Conservation (phyloP, 306 rosid genomes). For the Castanea sativa region DNA sequence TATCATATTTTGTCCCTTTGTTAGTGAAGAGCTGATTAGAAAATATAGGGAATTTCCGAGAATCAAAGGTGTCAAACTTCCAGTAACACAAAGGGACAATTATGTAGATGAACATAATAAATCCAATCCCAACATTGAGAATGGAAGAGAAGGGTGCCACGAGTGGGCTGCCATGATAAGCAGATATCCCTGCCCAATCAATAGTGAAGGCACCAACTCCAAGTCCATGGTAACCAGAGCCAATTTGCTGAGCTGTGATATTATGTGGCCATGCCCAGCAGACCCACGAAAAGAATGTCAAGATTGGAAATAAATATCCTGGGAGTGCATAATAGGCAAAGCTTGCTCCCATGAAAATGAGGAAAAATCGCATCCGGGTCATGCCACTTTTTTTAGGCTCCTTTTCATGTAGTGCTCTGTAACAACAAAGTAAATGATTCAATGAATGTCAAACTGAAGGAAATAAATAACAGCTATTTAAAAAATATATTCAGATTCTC, state of each 20-base stretch:
- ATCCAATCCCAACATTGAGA: constrained; percentile 86
- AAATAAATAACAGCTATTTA: constrained; percentile 11
- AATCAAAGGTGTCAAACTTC: constrained; percentile 90
- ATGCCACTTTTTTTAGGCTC: constrained; percentile 56
- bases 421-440: constrained; percentile 10
- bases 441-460: not conserved
- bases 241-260: constrained; percentile 93
- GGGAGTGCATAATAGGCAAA: constrained; percentile 85
- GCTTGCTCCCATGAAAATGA: constrained; percentile 70
- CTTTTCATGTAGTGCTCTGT: constrained; percentile 96
- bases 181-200: constrained; percentile 99
- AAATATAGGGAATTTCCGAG: constrained; percentile 92
- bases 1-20: constrained; percentile 73
- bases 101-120: constrained; percentile 84
- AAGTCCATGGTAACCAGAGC: constrained; percentile 84
- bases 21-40: constrained; percentile 73
- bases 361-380: constrained; percentile 79
- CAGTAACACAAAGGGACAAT: constrained; percentile 88
- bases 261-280: constrained; percentile 95
- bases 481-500: constrained; percentile 5
- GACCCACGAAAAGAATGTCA: constrained; percentile 96
- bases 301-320: constrained; percentile 71
- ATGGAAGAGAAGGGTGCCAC: constrained; percentile 90
- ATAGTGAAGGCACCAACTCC: constrained; percentile 89
- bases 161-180: constrained; percentile 97